Base-by-base conservation (phyloP, 2,329 filamentous ascomycete genomes). In the Clonostachys rosea region DNA sequence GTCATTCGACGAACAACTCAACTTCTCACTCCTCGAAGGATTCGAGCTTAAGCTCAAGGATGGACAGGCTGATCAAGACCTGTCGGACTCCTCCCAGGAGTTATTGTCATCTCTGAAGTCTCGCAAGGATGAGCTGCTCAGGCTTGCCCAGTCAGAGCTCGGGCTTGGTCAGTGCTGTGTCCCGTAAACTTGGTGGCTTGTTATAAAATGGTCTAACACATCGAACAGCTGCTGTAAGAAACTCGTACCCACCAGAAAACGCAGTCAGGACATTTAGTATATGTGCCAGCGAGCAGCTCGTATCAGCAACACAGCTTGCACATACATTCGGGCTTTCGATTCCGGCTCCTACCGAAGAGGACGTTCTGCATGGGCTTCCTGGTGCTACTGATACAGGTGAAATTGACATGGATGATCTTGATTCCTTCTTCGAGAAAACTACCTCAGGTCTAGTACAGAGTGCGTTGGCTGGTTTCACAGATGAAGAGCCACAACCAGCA, bases 1-100 rank as follows among this genome's bases (percentile, higher is more conserved):
- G 72, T 14, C 64, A 80, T 45, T 56, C 58, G 14, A 66, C 71
- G 13, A 78, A 80, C 73, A 75, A 11, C 75, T 81, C 46, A 71
- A 80, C 4, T 72, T 89, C 35, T 70, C 76, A 18, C 36, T 18
- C 7, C 14, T n/a, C 36, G 36, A 18, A 39, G 36, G 36, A 39
- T 18, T 30, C 12, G 36, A 39, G 14, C 36, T 39, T n/a, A n/a
- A 39, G 36, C 17, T 39, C 36, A 39, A 39, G 36, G 36, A 39
- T 10, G 36, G 58, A 50, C 52, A 65, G 52, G 58, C 65, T 24
- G 66, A 70, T 46, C 57, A 62, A 40, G 58, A 58, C 9, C 62
- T 30, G 24, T 30, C 24, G 24, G 24, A 30, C 24, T 30, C 24
- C 9, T 30, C 24, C 24, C 24, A 30, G 24, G 24, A 30, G 10